Conservation (phyloP, 176 grass and related monocot genomes). For the Ensete glaucum region DNA sequence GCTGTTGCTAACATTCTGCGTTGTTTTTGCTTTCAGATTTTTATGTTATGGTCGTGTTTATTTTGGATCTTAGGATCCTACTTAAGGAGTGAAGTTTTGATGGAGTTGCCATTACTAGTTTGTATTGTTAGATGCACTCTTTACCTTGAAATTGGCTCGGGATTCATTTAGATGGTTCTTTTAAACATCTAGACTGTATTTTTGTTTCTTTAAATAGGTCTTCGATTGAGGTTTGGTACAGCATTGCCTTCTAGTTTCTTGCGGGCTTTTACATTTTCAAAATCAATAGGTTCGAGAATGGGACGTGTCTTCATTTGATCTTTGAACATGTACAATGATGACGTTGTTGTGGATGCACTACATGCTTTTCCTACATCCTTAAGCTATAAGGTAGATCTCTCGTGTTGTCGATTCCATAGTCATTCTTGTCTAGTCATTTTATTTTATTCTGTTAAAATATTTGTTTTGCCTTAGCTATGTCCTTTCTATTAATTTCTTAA, state of each 20-base stretch:
- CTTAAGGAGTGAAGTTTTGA: neutral
- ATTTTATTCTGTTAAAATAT: neutral
- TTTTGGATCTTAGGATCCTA: neutral
- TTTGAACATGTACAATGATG: neutral
- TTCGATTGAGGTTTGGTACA: neutral
- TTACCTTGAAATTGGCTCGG: neutral
- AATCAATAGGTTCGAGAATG: neutral
- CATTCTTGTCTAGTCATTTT: neutral
- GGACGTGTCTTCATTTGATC: neutral
- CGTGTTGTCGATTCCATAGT: neutral
- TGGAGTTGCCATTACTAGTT: neutral
- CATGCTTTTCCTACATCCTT: conserved; percentile 2
- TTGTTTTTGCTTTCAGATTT: neutral
- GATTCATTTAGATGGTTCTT: neutral
- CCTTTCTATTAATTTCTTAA: neutral
- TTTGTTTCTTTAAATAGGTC: neutral
- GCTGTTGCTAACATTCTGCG: neutral
- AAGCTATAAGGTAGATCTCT: neutral
- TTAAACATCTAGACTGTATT: neutral
- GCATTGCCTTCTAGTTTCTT: neutral
- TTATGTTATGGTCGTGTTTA: neutral
- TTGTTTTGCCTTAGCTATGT: neutral
- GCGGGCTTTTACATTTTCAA: neutral
- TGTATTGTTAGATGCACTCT: neutral
- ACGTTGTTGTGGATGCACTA: neutral